Conservation (phyloP, 1,139 yeast species). For the Suhomyces chickasaworum region DNA sequence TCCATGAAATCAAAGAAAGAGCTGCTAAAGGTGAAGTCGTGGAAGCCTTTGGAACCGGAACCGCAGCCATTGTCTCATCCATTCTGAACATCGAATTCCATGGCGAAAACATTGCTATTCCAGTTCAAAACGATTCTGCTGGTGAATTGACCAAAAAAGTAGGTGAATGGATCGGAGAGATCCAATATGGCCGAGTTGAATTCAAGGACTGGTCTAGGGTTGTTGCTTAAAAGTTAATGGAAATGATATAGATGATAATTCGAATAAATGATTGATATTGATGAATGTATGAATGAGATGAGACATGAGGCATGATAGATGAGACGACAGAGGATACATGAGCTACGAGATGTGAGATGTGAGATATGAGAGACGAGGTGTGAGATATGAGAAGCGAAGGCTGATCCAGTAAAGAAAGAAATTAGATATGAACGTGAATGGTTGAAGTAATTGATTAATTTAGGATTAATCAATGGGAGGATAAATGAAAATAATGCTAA, state of each 20-base stretch:
- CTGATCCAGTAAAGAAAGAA: no score
- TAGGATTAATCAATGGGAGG: no score
- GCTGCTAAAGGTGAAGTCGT: conserved; percentile 38
- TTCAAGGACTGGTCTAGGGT: conserved; percentile 21
- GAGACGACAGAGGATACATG: no score
- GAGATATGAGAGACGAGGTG: no score
- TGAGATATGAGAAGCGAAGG: no score
- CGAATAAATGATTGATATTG: not conserved
- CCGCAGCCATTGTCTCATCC: conserved; percentile 46
- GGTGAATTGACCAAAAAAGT: conserved; percentile 31
- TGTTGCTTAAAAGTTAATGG: conserved; percentile 10
- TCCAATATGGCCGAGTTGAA: conserved; percentile 37
- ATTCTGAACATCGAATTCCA: conserved; percentile 34
- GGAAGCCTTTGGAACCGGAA: conserved; percentile 47
- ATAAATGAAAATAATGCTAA: no score
- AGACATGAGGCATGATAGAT: no score
- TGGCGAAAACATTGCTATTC: conserved; percentile 35
- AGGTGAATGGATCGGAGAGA: conserved; percentile 31
- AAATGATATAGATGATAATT: not conserved
- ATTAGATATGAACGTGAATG: no score
- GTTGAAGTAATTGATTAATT: no score
- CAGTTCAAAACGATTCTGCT: conserved; percentile 24
- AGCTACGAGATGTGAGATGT: no score
- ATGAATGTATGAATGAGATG: not conserved
- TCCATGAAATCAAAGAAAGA: conserved; percentile 36